A percentile compares a stretch with the other conserved stretches of the same genome.
These are phyloP conservation scores for Colletotrichum tanaceti DNA, from an alignment of 2,329 filamentous ascomycete species.

Conservation along the genomic window DNA sequence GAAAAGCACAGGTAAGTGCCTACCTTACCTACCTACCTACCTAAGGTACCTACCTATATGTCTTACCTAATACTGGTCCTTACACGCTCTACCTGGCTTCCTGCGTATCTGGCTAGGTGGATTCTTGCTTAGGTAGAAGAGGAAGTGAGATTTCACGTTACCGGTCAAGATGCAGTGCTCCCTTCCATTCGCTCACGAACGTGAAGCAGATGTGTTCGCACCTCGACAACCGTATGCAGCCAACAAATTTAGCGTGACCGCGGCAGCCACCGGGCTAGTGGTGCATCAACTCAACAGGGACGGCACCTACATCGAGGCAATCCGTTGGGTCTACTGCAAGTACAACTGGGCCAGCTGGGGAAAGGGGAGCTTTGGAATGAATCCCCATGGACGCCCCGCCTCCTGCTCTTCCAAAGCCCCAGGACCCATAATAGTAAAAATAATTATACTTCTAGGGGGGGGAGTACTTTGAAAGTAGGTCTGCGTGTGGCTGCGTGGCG, in stretches of 20 bases:
- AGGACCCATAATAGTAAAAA: too few species aligned
- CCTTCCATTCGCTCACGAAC: background rate
- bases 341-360: background rate
- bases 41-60: too few species aligned
- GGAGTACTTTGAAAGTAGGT: too few species aligned
- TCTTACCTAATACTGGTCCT: background rate
- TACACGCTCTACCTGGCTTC: too few species aligned
- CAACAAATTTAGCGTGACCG: background rate
- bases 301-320: slow-evolving; percentile 16
- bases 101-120: too few species aligned
- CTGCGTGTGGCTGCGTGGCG: too few species aligned
- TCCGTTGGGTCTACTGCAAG: too few species aligned
- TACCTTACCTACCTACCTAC: too few species aligned
- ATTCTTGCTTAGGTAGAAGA: background rate
- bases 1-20: too few species aligned
- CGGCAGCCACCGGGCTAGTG: slow-evolving; percentile 12
- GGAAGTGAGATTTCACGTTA: background rate
- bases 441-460: too few species aligned
- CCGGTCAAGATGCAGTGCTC: background rate
- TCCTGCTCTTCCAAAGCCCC: background rate
- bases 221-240: slow-evolving; percentile 6
- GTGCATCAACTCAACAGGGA: background rate
- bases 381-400: background rate
- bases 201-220: too few species aligned
- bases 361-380: background rate